Evolutionary conservation across 148 eudicot genomes (phyloP).

Genomic region (Suaeda aralocaspica): DNA sequence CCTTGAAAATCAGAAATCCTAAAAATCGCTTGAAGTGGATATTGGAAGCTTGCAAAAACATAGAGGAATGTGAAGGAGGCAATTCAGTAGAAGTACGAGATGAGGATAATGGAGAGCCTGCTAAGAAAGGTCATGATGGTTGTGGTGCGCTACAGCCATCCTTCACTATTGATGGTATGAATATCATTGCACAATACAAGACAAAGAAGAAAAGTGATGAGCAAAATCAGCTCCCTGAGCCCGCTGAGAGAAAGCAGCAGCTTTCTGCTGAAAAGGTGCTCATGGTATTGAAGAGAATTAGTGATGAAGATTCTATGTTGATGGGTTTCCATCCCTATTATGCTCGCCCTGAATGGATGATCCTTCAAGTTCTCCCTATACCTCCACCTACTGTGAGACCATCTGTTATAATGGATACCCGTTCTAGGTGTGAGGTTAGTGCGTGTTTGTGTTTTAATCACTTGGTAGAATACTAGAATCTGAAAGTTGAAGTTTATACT

Average conservation of each 20-base stretch:
- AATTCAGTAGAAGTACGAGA: slow-evolving; percentile 52
- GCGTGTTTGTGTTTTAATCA: slow-evolving; percentile 2
- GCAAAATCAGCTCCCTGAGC: slow-evolving; percentile 71
- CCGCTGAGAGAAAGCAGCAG: slow-evolving; percentile 61
- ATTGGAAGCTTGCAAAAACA: slow-evolving; percentile 85
- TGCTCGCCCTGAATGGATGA: slow-evolving; percentile 87
- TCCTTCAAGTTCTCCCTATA: slow-evolving; percentile 76
- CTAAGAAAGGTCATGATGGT: slow-evolving; percentile 54
- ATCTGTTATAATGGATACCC: slow-evolving; percentile 79
- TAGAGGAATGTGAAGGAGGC: slow-evolving; percentile 90
- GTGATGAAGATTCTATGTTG: slow-evolving; percentile 63
- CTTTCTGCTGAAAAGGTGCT: slow-evolving; percentile 78
- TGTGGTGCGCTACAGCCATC: slow-evolving; percentile 73
- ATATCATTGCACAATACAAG: slow-evolving; percentile 59
- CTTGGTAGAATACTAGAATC: too few species aligned
- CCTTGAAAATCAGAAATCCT: slow-evolving; percentile 77
- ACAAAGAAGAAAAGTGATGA: slow-evolving; percentile 67
- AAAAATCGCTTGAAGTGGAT: slow-evolving; percentile 77
- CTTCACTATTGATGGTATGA: slow-evolving; percentile 64
- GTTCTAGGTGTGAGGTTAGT: slow-evolving; percentile 68
- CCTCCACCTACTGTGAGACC: slow-evolving; percentile 83
- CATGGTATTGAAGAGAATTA: slow-evolving; percentile 57
- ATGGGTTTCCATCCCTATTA: slow-evolving; percentile 61
- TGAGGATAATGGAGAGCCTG: slow-evolving; percentile 36
- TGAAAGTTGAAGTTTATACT: neutral